phyloP scores from a whole-genome alignment of 257 asterid genomes.

The Przewalskia tangutica region DNA sequence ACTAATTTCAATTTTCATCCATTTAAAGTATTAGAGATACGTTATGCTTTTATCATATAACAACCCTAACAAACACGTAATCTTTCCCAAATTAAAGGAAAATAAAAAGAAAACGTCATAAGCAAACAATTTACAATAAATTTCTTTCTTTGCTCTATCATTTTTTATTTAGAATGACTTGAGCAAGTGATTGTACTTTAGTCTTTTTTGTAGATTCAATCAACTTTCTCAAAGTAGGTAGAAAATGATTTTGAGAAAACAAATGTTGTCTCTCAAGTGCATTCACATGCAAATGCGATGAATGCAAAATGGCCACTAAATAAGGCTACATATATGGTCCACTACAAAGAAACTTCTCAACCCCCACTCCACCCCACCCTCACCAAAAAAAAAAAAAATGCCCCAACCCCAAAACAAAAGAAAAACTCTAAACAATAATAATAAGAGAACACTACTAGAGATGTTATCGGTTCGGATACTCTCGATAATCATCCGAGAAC shows the following conservation, averaged over 20 bases:
- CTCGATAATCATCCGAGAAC: too few species aligned
- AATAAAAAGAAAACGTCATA: not conserved
- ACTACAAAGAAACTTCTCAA: not conserved
- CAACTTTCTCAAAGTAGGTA: not conserved
- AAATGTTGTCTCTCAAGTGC: not conserved
- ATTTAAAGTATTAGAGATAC: not conserved
- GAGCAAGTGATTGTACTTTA: not conserved
- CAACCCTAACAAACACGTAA: not conserved
- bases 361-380: not conserved
- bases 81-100: not conserved
- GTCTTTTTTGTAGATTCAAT: not conserved
- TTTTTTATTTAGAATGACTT: not conserved
- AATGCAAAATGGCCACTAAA: not conserved
- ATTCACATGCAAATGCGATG: not conserved
- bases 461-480: too few species aligned
- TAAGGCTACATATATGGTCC: not conserved
- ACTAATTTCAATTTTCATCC: not conserved
- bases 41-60: not conserved
- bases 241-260: not conserved
- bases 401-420: not conserved
- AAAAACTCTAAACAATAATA: too few species aligned
- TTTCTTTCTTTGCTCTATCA: not conserved
- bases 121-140: not conserved
- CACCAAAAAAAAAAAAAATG: too few species aligned
- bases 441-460: too few species aligned